Conservation (phyloP, 805 yeast genomes). For the Lachancea lanzarotensis region DNA sequence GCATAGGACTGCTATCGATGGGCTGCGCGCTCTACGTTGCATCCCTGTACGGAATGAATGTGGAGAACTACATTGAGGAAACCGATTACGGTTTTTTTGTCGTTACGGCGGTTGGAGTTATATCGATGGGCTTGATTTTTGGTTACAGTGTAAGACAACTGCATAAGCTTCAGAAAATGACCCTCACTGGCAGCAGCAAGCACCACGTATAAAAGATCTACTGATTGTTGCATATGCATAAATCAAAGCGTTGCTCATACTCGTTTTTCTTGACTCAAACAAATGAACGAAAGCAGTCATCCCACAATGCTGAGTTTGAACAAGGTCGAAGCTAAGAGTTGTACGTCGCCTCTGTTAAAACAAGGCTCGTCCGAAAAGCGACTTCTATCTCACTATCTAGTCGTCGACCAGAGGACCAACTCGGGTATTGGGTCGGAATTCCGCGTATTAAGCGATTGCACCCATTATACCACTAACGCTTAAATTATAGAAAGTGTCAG, state of each 20-base stretch:
- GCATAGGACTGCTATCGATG: constrained; percentile 74
- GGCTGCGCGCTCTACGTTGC: constrained; percentile 78
- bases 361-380: too few species aligned
- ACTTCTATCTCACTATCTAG: too few species aligned
- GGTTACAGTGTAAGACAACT: constrained; percentile 50
- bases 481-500: neutral
- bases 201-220: neutral
- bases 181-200: constrained; percentile 46
- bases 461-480: neutral
- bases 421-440: neutral
- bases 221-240: too few species aligned
- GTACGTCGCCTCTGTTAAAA: too few species aligned
- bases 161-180: constrained; percentile 62
- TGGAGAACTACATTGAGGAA: constrained; percentile 88
- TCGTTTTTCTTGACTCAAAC: too few species aligned
- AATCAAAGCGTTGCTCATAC: too few species aligned
- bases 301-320: too few species aligned
- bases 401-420: too few species aligned
- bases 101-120: constrained; percentile 36
- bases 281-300: too few species aligned
- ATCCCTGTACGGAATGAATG: constrained; percentile 91
- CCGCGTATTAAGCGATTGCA: constrained; percentile 3
- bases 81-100: constrained; percentile 59
- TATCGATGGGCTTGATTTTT: constrained; percentile 46
- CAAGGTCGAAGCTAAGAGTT: too few species aligned